These are phyloP conservation scores for Pinus taeda DNA, from an alignment of 75 land plant genomes.

Conservation along the genomic window DNA sequence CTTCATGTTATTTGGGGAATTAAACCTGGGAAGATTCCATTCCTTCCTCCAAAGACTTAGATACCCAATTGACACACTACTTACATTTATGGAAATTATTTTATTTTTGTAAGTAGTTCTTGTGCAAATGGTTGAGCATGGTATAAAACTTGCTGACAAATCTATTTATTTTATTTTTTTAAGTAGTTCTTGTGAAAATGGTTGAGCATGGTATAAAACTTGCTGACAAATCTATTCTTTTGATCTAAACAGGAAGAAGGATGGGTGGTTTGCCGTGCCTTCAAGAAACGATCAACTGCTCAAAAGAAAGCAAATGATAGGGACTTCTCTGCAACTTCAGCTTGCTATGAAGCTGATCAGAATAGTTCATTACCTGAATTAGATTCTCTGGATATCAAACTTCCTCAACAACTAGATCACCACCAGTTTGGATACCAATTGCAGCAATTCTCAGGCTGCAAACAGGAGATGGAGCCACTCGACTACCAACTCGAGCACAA, in stretches of 20 bases:
- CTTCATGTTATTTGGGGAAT: too few relatives aligned
- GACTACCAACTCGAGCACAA: slow-evolving; percentile 15
- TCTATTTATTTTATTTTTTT: too few relatives aligned
- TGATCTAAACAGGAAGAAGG: slow-evolving; percentile 37
- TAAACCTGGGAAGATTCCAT: too few relatives aligned
- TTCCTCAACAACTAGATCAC: neutral
- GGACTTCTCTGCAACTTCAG: slow-evolving; percentile 3
- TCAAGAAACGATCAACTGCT: slow-evolving; percentile 30
- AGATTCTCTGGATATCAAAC: neutral
- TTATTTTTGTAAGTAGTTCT: too few relatives aligned
- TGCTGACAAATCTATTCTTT: too few relatives aligned
- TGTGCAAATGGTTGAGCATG: too few relatives aligned
- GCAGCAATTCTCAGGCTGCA: slow-evolving; percentile 5
- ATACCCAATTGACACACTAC: too few relatives aligned
- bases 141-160: too few relatives aligned
- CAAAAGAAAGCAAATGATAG: slow-evolving; percentile 1
- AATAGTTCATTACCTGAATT: slow-evolving; percentile 1
- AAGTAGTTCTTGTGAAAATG: too few relatives aligned
- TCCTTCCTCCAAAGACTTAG: too few relatives aligned
- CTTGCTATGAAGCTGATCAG: slow-evolving; percentile 6
- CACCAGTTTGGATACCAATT: slow-evolving; percentile 8
- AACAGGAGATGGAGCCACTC: slow-evolving; percentile 18
- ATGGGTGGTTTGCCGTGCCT: slow-evolving; percentile 55
- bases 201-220: too few relatives aligned
- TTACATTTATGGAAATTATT: too few relatives aligned